These are phyloP conservation scores for Phytophthora cactorum DNA, from an alignment of 352 stramenopile genomes.

Conservation along the genomic window DNA sequence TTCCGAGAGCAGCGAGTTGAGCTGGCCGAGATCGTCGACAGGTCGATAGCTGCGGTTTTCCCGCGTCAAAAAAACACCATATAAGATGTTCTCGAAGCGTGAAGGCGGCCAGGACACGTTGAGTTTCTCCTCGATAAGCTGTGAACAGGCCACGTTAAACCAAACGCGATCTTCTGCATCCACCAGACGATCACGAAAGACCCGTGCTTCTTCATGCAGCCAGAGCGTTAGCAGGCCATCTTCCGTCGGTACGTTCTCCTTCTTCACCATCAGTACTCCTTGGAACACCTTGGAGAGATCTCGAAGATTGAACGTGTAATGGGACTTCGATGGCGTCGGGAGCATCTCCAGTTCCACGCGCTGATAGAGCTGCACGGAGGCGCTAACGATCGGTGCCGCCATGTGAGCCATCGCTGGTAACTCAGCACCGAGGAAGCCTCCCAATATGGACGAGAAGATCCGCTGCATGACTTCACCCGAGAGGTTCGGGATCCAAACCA, in stretches of 20 bases:
- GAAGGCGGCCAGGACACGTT: slow-evolving; percentile 63
- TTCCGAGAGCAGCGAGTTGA: slow-evolving; percentile 85
- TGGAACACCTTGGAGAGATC: slow-evolving; percentile 95
- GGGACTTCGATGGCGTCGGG: slow-evolving; percentile 91
- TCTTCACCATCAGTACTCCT: slow-evolving; percentile 92
- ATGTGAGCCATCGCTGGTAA: slow-evolving; percentile 79
- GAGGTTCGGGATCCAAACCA: slow-evolving; percentile 92
- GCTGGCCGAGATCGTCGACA: slow-evolving; percentile 66
- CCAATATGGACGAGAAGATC: slow-evolving; percentile 93
- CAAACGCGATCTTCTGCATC: slow-evolving; percentile 84
- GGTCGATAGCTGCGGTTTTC: slow-evolving; percentile 81
- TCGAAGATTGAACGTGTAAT: slow-evolving; percentile 96
- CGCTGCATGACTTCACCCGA: slow-evolving; percentile 81
- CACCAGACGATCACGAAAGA: slow-evolving; percentile 93
- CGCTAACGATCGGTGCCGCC: slow-evolving; percentile 81
- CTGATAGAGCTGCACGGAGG: slow-evolving; percentile 90
- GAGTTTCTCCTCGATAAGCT: slow-evolving; percentile 76
- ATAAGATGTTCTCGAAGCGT: slow-evolving; percentile 86
- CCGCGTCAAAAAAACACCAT: slow-evolving; percentile 90
- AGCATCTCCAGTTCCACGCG: slow-evolving; percentile 90
- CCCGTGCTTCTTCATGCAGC: slow-evolving; percentile 92
- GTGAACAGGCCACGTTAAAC: slow-evolving; percentile 86
- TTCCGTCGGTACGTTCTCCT: slow-evolving; percentile 71
- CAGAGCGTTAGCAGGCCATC: slow-evolving; percentile 87
- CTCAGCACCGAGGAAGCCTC: slow-evolving; percentile 80